Base-by-base conservation (phyloP, 1,284 basidiomycete genomes). In the Heterobasidion parviporum region DNA sequence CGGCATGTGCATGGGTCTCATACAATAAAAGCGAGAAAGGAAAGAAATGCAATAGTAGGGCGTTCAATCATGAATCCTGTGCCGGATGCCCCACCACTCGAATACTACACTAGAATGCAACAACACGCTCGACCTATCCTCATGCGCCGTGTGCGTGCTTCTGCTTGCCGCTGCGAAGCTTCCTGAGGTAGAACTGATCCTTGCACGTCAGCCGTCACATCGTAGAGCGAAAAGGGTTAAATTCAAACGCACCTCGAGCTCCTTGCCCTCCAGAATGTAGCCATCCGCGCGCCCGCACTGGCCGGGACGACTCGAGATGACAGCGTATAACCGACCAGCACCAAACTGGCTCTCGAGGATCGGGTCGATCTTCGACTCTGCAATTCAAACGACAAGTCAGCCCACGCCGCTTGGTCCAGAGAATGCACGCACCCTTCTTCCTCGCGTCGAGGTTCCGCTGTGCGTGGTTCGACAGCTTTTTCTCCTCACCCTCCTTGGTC, bases 261-360 rank as follows among this genome's bases (percentile, higher is more conserved):
- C 94, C 77, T 93, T 93, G 70, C 94, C 94, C 80, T 98, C 94
- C 56, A 98, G 85, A 62, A 98, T 80, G 77, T 97, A 96, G 56
- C 94, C 94, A 72, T 98, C 95, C 60, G 89, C 86, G 63, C 94
- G 92, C 50, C 94, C 94, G 56, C 86, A 91, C 74, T 98, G 94
- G 50, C 94, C 94, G 58, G 94, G 94, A 72, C 94, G 86, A 72
- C 91, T 94, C 60, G 92, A 85, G 73, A 98, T 89, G 66, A 79
- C 67, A 64, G 94, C 95, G 70, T 94, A 94, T 61, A 94, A 79
- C 76, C 92, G 86, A 75, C 92, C 92, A 68, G 92, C 92, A 65
- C 82, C 76, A 65, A 94, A 94, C 68, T 94, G 92, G 46, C 76
- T 68, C 75, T 95, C 93, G 62, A 98, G 82, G 56, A 94, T 78